Evolutionary conservation across 257 asterid genomes (phyloP).

Genomic region (Salvia hispanica): DNA sequence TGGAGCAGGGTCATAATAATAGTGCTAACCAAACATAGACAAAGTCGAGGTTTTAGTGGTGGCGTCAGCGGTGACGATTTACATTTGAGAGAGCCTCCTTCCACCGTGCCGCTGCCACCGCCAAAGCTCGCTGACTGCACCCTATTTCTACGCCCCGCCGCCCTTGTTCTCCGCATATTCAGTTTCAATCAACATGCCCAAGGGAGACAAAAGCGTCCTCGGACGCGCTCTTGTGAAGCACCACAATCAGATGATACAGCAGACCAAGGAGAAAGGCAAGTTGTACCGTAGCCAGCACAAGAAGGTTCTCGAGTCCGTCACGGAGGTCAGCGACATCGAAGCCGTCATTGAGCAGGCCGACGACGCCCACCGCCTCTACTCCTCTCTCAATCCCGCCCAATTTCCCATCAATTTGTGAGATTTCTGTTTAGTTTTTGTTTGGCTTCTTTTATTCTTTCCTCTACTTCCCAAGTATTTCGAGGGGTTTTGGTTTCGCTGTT

Average conservation of each 20-base stretch:
- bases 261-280: constrained; percentile 74
- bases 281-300: constrained; percentile 65
- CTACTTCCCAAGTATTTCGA: neutral
- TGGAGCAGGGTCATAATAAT: too few species aligned
- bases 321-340: constrained; percentile 85
- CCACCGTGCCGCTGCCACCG: too few species aligned
- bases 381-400: constrained; percentile 57
- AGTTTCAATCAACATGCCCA: constrained; percentile 45
- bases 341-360: constrained; percentile 87
- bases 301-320: constrained; percentile 89
- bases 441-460: neutral
- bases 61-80: too few species aligned
- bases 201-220: constrained; percentile 68
- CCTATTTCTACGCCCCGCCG: too few species aligned
- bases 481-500: too few species aligned
- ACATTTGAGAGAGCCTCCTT: too few species aligned
- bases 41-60: too few species aligned
- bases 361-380: constrained; percentile 73
- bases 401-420: constrained; percentile 58
- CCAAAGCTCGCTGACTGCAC: too few species aligned
- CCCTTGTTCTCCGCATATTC: too few species aligned
- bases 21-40: too few species aligned
- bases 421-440: neutral
- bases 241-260: constrained; percentile 82
- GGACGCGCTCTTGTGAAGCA: constrained; percentile 95